phyloP scores from a whole-genome alignment of 139 green algal genomes.

The Dunaliella sp. region DNA sequence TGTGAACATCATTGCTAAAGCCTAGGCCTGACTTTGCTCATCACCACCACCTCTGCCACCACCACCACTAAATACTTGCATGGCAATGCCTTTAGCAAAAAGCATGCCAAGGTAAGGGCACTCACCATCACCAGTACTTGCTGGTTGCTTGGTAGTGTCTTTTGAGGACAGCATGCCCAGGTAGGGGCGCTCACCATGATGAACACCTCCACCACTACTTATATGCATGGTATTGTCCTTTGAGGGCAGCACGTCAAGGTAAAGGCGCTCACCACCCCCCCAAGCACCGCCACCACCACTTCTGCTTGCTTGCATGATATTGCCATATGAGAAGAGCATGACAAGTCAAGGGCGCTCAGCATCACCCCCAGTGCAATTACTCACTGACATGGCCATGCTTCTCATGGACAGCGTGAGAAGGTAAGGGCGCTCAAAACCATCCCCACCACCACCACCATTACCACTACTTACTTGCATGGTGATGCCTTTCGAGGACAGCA shows the following conservation, averaged over 20 bases:
- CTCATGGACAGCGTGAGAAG: not conserved
- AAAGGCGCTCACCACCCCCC: too few relatives aligned
- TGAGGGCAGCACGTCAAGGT: constrained; percentile 66
- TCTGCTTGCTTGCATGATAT: not conserved
- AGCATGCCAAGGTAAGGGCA: too few relatives aligned
- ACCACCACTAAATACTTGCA: not conserved
- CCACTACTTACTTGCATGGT: constrained; percentile 28
- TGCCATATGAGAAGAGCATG: too few relatives aligned
- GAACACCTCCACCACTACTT: constrained; percentile 4
- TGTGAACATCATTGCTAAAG: too few relatives aligned
- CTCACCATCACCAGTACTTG: too few relatives aligned
- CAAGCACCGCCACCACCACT: too few relatives aligned
- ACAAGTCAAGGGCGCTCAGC: too few relatives aligned
- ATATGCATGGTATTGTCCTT: constrained; percentile 42
- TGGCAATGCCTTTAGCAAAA: too few relatives aligned
- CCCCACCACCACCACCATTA: constrained; percentile 4
- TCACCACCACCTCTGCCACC: too few relatives aligned
- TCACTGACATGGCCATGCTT: not conserved
- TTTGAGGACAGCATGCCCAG: not conserved
- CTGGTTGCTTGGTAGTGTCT: not conserved
- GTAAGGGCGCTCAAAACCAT: not conserved
- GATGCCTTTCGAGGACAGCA: constrained; percentile 61
- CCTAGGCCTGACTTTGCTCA: too few relatives aligned
- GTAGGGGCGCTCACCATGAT: not conserved
- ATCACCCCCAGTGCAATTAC: too few relatives aligned